These are phyloP conservation scores for Bryoglossum gracile DNA, from an alignment of 495 filamentous ascomycete genomes.

Conservation along the genomic window DNA sequence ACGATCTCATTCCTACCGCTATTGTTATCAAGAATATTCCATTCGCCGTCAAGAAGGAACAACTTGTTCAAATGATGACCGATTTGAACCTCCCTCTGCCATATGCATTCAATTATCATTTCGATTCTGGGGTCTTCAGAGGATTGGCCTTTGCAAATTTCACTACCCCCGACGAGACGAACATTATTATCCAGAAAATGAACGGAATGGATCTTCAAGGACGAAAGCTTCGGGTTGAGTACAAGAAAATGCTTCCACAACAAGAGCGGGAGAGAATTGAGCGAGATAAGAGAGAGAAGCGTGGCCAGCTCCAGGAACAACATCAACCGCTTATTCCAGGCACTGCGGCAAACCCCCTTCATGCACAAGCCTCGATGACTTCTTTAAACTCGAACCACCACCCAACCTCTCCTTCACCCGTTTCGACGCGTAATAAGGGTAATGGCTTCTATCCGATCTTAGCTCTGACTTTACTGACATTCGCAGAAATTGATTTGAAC, in stretches of 20 bases:
- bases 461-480: slow-evolving; percentile 24
- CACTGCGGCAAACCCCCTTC: slow-evolving; percentile 49
- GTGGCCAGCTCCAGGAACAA: slow-evolving; percentile 94
- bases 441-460: neutral
- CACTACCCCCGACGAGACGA: slow-evolving; percentile 88
- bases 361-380: slow-evolving; percentile 76
- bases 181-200: slow-evolving; percentile 78
- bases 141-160: slow-evolving; percentile 98
- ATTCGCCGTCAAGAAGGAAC: slow-evolving; percentile 96
- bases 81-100: slow-evolving; percentile 84
- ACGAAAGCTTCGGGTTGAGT: slow-evolving; percentile 89
- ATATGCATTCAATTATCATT: slow-evolving; percentile 99
- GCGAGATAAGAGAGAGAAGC: slow-evolving; percentile 91
- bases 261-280: slow-evolving; percentile 95
- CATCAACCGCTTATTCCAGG: slow-evolving; percentile 61
- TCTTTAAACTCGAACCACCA: slow-evolving; percentile 64
- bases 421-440: slow-evolving; percentile 18
- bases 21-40: slow-evolving; percentile 99
- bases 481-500: slow-evolving; percentile 77
- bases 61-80: slow-evolving; percentile 86
- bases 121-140: slow-evolving; percentile 95
- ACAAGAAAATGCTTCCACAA: slow-evolving; percentile 98
- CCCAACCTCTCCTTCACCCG: slow-evolving; percentile 65
- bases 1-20: slow-evolving; percentile 92
- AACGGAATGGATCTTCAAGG: slow-evolving; percentile 96